phyloP scores from a whole-genome alignment of 1,284 basidiomycete genomes.

The Grifola frondosa region DNA sequence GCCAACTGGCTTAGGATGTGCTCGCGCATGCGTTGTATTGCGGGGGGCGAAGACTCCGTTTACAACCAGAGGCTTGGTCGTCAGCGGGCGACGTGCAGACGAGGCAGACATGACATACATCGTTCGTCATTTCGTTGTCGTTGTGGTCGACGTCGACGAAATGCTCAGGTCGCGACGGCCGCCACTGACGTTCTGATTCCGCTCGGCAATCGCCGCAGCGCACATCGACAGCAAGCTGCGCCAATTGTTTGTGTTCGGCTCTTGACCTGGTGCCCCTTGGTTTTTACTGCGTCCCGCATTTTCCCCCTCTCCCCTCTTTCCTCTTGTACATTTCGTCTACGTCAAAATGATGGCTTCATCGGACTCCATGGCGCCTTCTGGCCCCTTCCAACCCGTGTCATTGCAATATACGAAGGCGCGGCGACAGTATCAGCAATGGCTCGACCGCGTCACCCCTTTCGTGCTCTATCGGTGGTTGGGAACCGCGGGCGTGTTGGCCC shows the following conservation, averaged over 20 bases:
- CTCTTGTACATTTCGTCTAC: constrained; percentile 26
- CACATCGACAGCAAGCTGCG: too few species aligned
- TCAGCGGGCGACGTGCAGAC: not conserved
- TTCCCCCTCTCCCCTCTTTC: constrained; percentile 1
- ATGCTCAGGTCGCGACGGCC: not conserved
- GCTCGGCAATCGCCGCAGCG: constrained; percentile 10
- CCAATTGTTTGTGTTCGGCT: not conserved
- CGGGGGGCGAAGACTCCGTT: constrained; percentile 24
- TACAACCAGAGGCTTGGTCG: too few species aligned
- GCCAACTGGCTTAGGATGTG: constrained; percentile 45
- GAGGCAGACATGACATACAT: not conserved
- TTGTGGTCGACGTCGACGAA: not conserved
- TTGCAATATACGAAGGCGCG: constrained; percentile 50
- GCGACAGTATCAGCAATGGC: constrained; percentile 77
- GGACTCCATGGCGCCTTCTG: constrained; percentile 45
- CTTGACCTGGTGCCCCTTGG: not conserved
- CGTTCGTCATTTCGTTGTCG: not conserved
- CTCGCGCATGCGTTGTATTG: constrained; percentile 39
- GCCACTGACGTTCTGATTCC: not conserved
- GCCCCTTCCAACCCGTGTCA: constrained; percentile 52
- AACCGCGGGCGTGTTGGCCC: constrained; percentile 66
- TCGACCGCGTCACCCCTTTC: constrained; percentile 93
- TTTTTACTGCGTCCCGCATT: constrained; percentile 1
- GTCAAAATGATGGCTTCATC: constrained; percentile 26
- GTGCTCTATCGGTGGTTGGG: constrained; percentile 87